phyloP scores from a whole-genome alignment of 192 early-diverging fungal species.

The Backusella macrospora region DNA sequence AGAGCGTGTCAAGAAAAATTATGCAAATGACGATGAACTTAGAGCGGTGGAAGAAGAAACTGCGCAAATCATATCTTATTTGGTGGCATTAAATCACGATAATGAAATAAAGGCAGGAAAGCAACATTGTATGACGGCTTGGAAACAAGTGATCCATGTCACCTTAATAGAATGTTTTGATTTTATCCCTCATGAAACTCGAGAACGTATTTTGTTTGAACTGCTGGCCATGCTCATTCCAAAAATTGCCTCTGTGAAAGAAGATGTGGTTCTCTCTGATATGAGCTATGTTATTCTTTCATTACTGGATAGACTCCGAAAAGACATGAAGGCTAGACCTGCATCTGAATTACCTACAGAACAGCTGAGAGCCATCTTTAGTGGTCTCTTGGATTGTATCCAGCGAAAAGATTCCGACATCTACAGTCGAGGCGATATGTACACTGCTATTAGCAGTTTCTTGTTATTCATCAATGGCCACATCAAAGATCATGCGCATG shows the following conservation, averaged over 20 bases:
- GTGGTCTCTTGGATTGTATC: slow-evolving; percentile 13
- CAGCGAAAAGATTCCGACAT: background rate
- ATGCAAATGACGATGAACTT: slow-evolving; percentile 50
- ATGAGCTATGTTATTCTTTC: slow-evolving; percentile 61
- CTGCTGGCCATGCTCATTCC: slow-evolving; percentile 68
- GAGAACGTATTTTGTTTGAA: slow-evolving; percentile 65
- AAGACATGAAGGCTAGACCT: slow-evolving; percentile 42
- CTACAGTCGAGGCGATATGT: slow-evolving; percentile 72
- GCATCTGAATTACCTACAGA: slow-evolving; percentile 11
- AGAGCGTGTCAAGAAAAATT: slow-evolving; percentile 26
- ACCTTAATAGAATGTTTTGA: slow-evolving; percentile 66
- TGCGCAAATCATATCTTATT: slow-evolving; percentile 59
- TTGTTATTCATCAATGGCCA: slow-evolving; percentile 55
- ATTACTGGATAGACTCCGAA: slow-evolving; percentile 57
- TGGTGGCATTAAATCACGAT: slow-evolving; percentile 70
- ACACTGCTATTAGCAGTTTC: slow-evolving; percentile 71
- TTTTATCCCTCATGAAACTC: slow-evolving; percentile 58
- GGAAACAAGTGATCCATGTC: slow-evolving; percentile 81
- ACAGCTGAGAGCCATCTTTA: slow-evolving; percentile 13
- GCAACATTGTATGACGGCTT: slow-evolving; percentile 71
- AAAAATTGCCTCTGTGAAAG: slow-evolving; percentile 42
- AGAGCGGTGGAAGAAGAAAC: slow-evolving; percentile 55
- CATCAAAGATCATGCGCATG: background rate
- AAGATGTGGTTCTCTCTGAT: slow-evolving; percentile 54
- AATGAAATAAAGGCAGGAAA: slow-evolving; percentile 70